These are phyloP conservation scores for Calvatia gigantea DNA, from an alignment of 768 basidiomycete genomes.

Conservation along the genomic window DNA sequence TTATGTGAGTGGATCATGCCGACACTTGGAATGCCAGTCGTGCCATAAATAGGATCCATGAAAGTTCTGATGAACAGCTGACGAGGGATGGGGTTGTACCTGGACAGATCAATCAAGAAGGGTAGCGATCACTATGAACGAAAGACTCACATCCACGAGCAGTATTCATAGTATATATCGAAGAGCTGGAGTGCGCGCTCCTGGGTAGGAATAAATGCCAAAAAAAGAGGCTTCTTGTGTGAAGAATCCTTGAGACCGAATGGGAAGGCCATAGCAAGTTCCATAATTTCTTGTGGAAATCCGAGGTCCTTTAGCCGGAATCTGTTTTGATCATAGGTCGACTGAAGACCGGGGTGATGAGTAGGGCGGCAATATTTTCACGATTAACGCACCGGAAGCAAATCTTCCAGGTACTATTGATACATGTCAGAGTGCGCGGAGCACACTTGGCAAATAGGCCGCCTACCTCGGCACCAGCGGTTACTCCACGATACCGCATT, in stretches of 20 bases:
- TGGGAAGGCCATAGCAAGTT: conserved; percentile 46
- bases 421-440: not conserved
- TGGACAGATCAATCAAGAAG: conserved; percentile 18
- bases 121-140: not conserved
- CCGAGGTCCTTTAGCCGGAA: conserved; percentile 20
- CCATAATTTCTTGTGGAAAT: conserved; percentile 40
- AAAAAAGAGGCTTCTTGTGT: conserved; percentile 34
- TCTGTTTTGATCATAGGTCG: conserved; percentile 6
- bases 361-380: not conserved
- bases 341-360: not conserved
- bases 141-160: conserved; percentile 44
- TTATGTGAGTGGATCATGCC: conserved; percentile 40
- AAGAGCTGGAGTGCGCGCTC: conserved; percentile 36
- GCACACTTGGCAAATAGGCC: not conserved
- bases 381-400: conserved; percentile 27
- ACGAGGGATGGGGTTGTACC: conserved; percentile 42
- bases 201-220: conserved; percentile 35
- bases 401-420: conserved; percentile 35
- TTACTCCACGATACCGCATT: conserved; percentile 46
- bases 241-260: conserved; percentile 39
- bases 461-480: conserved; percentile 46
- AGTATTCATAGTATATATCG: conserved; percentile 39
- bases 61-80: conserved; percentile 39
- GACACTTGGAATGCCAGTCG: conserved; percentile 25
- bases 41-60: conserved; percentile 40